Evolutionary conservation across 2,329 filamentous ascomycete species (phyloP).

Genomic region (Colletotrichum cereale): DNA sequence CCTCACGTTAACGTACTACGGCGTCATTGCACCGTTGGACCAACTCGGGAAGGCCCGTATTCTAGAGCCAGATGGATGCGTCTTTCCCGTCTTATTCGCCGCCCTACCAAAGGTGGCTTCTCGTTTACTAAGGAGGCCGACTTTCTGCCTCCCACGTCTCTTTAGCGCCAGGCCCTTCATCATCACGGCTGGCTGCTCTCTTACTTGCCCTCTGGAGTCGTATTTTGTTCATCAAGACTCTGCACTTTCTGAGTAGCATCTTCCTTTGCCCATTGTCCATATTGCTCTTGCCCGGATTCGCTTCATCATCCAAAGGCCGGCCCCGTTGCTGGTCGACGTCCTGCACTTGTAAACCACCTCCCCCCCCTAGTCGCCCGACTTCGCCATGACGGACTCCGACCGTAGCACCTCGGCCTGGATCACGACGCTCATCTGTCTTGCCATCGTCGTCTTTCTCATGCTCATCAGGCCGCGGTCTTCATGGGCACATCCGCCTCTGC

Average conservation of each 20-base stretch:
- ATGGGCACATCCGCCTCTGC: slow-evolving; percentile 33
- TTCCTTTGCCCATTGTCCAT: not conserved
- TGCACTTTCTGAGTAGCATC: not conserved
- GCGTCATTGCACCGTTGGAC: slow-evolving; percentile 31
- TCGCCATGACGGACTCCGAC: slow-evolving; percentile 11
- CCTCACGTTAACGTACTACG: slow-evolving; percentile 2
- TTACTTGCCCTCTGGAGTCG: not conserved
- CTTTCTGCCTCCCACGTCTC: slow-evolving; percentile 15
- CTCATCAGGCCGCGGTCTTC: slow-evolving; percentile 27
- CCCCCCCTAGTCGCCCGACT: not conserved
- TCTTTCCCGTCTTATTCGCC: not conserved
- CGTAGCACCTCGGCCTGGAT: slow-evolving; percentile 15
- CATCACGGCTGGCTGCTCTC: not conserved
- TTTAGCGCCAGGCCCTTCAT: slow-evolving; percentile 12
- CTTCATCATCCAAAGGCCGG: not conserved
- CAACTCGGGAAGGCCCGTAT: slow-evolving; percentile 33
- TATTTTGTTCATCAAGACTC: not conserved
- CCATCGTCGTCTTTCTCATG: slow-evolving; percentile 20
- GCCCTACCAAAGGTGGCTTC: not conserved
- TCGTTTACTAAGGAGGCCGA: not conserved
- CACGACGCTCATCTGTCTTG: slow-evolving; percentile 21
- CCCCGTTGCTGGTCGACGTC: not conserved
- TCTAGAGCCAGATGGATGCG: slow-evolving; percentile 6
- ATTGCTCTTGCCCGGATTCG: slow-evolving; percentile 4
- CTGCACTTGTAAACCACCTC: not conserved